Base-by-base conservation (phyloP, 208 protist species). In the Wallacemonas rigidus region DNA sequence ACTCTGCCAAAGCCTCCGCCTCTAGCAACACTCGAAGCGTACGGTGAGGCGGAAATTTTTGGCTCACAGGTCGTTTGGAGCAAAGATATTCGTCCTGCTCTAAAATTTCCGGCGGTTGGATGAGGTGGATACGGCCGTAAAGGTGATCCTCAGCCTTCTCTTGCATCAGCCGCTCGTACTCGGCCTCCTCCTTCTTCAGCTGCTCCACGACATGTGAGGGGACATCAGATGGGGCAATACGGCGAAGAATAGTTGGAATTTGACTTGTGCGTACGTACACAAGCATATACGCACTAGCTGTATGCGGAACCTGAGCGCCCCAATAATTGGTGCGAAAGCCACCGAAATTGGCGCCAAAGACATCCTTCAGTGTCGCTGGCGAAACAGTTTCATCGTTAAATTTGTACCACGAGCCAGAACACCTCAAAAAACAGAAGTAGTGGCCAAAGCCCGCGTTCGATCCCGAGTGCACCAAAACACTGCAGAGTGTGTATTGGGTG, bases 321-420 rank as follows among this genome's bases (percentile, higher is more conserved):
- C 92, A 96, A 77, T 92, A 95, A 79, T 96, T 96, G 4, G 88
- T 67, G 53, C 73, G 81, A 67, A 77, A 92, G 41, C 92, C 92
- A 57, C 92, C 92, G 77, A 96, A 95, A 70, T 96, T 96, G 48
- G 85, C 77, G 36, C 89, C 92, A 79, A 94, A 96, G 55, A 96
- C 93, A 15, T 95, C 81, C 61, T 85, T 81, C 75, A 95, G 71
- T 55, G 85, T 86, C 6, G 92, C 92, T 47, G 75, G 80, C 3
- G 88, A 88, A 7, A 98, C 94, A 1, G 75, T 78, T 64, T 92
- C 91, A 69, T 98, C 94, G 82, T 98, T 93, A 72, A 98, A 97
- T 68, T 95, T 95, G 74, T 93, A 97, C 92, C 94, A 98, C 36
- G 71, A 35, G 36, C 83, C 86, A 15, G 72, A 86, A 56, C 88